These are phyloP conservation scores for Bruguiera hainesii DNA, from an alignment of 441 rosid species.

Conservation along the genomic window DNA sequence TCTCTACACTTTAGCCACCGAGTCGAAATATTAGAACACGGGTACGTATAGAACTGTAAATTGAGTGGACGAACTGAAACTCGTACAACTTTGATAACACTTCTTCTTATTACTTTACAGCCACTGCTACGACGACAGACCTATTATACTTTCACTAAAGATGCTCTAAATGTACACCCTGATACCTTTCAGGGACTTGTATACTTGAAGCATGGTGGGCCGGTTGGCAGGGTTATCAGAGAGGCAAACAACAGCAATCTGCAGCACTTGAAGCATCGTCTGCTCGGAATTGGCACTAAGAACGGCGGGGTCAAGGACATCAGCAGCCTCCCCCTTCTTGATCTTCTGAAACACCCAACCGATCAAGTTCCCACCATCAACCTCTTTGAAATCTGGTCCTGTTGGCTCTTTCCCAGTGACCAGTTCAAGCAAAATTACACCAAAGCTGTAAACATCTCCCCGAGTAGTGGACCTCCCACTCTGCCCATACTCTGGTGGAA, in stretches of 20 bases:
- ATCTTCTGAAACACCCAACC: conserved; percentile 85
- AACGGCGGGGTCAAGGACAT: conserved; percentile 62
- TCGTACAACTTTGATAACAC: background rate
- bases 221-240: conserved; percentile 67
- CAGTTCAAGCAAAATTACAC: conserved; percentile 82
- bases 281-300: conserved; percentile 39
- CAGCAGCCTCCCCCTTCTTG: conserved; percentile 54
- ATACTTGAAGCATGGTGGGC: conserved; percentile 77
- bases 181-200: conserved; percentile 53
- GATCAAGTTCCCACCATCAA: conserved; percentile 89
- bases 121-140: conserved; percentile 12
- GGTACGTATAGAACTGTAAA: conserved; percentile 6
- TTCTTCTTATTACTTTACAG: background rate
- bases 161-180: conserved; percentile 7
- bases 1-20: too few species aligned
- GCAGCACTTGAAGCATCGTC: conserved; percentile 62
- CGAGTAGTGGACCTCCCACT: conserved; percentile 72
- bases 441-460: conserved; percentile 96
- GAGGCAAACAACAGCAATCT: conserved; percentile 59
- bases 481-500: conserved; percentile 96
- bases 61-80: too few species aligned
- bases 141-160: background rate
- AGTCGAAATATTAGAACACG: background rate
- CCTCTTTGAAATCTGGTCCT: conserved; percentile 85
- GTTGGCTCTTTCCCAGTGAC: conserved; percentile 95